These are phyloP conservation scores for Cyclotella choctawhatcheeana DNA, from an alignment of 108 stramenopile species.

Conservation along the genomic window DNA sequence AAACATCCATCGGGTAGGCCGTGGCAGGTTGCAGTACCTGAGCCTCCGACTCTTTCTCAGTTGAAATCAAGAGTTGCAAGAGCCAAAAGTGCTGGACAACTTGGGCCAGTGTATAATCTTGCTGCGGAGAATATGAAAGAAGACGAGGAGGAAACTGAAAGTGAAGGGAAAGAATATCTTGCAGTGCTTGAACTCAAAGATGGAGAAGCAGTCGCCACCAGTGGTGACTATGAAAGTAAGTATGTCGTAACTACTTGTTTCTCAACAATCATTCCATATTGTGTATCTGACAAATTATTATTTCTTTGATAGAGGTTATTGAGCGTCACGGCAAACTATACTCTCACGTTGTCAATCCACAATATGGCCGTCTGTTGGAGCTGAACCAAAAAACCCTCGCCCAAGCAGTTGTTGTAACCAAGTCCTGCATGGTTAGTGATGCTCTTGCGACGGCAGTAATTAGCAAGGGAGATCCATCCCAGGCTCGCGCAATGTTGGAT, in stretches of 20 bases:
- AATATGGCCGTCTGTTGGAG: constrained; percentile 33
- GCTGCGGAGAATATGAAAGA: constrained; percentile 30
- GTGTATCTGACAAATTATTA: no score
- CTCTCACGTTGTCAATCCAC: constrained; percentile 51
- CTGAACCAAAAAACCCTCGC: constrained; percentile 43
- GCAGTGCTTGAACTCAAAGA: constrained; percentile 47
- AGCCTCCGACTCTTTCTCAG: constrained; percentile 50
- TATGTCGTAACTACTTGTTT: background rate
- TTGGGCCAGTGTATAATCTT: constrained; percentile 33
- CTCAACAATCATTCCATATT: background rate
- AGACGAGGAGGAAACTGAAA: constrained; percentile 11
- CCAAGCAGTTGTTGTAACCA: constrained; percentile 47
- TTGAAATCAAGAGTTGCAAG: constrained; percentile 21
- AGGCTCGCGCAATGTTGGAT: constrained; percentile 46
- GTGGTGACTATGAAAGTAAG: constrained; percentile 56
- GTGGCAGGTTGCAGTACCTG: constrained; percentile 52
- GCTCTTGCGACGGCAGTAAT: constrained; percentile 54
- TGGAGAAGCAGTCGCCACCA: constrained; percentile 56
- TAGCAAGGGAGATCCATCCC: constrained; percentile 21
- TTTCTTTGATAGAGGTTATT: constrained; percentile 37
- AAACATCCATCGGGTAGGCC: constrained; percentile 45
- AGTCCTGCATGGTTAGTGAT: constrained; percentile 51
- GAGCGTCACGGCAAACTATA: constrained; percentile 44
- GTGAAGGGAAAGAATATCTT: constrained; percentile 24
- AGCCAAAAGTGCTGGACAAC: constrained; percentile 24